phyloP scores from a whole-genome alignment of 495 filamentous ascomycete species.

The Extremus antarcticus region DNA sequence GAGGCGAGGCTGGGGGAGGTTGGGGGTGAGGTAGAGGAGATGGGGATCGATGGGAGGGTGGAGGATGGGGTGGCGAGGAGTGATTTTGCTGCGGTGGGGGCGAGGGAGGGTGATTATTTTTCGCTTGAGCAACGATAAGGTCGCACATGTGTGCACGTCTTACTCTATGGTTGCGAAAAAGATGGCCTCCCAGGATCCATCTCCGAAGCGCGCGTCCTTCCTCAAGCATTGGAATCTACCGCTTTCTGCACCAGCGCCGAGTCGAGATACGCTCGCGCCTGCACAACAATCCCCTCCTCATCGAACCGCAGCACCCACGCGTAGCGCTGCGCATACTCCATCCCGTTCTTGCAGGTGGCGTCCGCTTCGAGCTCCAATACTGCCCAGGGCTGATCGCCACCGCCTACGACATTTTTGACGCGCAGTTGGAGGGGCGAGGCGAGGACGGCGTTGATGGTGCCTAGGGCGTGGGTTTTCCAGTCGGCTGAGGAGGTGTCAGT shows the following conservation, averaged over 20 bases:
- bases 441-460: slow-evolving; percentile 9
- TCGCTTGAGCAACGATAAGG: too few relatives aligned
- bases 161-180: too few relatives aligned
- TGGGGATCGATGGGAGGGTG: too few relatives aligned
- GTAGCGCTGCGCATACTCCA: slow-evolving; percentile 17
- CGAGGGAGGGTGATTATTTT: too few relatives aligned
- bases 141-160: too few relatives aligned
- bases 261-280: slow-evolving; percentile 19
- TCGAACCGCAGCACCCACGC: slow-evolving; percentile 19
- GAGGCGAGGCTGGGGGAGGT: slow-evolving; percentile 10
- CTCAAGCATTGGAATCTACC: slow-evolving; percentile 7
- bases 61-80: too few relatives aligned
- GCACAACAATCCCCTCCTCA: slow-evolving; percentile 12
- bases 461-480: slow-evolving; percentile 15
- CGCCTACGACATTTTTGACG: slow-evolving; percentile 12
- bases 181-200: too few relatives aligned
- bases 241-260: slow-evolving; percentile 17
- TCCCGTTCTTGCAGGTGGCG: slow-evolving; percentile 16
- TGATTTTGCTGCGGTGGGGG: too few relatives aligned
- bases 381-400: slow-evolving; percentile 16
- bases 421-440: slow-evolving; percentile 4
- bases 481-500: slow-evolving; percentile 2
- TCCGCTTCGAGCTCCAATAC: slow-evolving; percentile 16
- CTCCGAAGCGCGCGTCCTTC: not conserved
- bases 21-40: too few relatives aligned